These are phyloP conservation scores for Penstemon newberryi DNA, from an alignment of 257 asterid species.

Conservation along the genomic window DNA sequence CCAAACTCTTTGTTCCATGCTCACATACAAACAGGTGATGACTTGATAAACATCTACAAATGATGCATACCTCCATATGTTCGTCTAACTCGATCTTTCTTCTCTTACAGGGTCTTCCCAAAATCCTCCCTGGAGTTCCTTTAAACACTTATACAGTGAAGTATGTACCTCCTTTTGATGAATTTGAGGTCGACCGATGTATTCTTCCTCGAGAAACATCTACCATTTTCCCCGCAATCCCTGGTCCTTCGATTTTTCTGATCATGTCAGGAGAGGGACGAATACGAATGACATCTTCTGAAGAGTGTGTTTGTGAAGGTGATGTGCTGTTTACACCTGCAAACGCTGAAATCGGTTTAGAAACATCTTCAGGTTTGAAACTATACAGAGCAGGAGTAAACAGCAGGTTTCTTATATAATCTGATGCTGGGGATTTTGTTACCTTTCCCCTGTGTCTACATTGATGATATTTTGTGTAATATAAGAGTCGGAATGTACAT, in stretches of 20 bases:
- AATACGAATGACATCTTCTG: conserved; percentile 32
- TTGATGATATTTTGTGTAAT: no score
- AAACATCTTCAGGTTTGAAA: conserved; percentile 46
- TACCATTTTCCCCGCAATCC: conserved; percentile 49
- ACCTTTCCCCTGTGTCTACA: no score
- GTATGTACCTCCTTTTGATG: conserved; percentile 83
- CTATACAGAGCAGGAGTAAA: conserved; percentile 86
- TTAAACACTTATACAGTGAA: conserved; percentile 57
- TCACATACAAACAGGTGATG: conserved; percentile 91
- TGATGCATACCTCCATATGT: no score
- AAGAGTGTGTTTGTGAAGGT: conserved; percentile 54
- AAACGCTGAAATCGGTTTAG: conserved; percentile 42
- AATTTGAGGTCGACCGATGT: conserved; percentile 87
- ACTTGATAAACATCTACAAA: not conserved
- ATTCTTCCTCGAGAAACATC: conserved; percentile 58
- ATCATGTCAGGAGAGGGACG: conserved; percentile 65
- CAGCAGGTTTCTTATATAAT: conserved; percentile 47
- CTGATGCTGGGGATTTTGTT: not conserved
- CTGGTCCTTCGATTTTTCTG: conserved; percentile 73
- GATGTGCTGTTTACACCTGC: conserved; percentile 77
- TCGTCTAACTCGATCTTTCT: conserved; percentile 11
- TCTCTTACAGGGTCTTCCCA: conserved; percentile 62
- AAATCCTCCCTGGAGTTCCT: conserved; percentile 59
- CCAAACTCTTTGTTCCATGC: conserved; percentile 89
- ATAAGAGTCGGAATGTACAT: no score